Percentiles rank a stretch among this genome's conserved stretches.
Evolutionary conservation across 306 rosid genomes (phyloP).

Genomic region (Urtica urens): DNA sequence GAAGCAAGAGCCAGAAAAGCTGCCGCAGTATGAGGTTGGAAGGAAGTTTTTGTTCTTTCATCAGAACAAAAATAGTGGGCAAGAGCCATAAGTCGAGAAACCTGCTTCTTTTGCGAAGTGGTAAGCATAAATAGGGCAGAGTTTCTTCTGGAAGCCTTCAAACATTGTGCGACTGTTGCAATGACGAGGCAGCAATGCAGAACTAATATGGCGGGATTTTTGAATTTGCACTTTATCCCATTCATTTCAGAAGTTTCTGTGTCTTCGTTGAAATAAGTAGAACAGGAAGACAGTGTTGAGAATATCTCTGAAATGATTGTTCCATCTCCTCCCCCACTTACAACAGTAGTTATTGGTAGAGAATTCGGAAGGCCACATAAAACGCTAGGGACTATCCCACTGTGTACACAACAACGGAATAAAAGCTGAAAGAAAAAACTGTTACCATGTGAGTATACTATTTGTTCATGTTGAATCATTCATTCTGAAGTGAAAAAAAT

Average conservation of each 20-base stretch:
- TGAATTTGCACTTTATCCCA: slow-evolving; percentile 46
- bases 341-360: slow-evolving; percentile 80
- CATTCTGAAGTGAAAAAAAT: neutral
- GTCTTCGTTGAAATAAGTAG: slow-evolving; percentile 52
- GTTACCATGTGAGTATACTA: slow-evolving; percentile 7
- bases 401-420: slow-evolving; percentile 65
- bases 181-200: slow-evolving; percentile 67
- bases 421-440: slow-evolving; percentile 49
- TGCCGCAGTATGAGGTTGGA: slow-evolving; percentile 53
- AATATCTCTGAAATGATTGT: slow-evolving; percentile 79
- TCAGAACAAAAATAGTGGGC: slow-evolving; percentile 61
- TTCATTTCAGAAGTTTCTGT: slow-evolving; percentile 39
- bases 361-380: slow-evolving; percentile 85
- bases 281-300: slow-evolving; percentile 51
- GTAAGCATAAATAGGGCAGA: slow-evolving; percentile 85
- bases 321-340: slow-evolving; percentile 92
- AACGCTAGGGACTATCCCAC: slow-evolving; percentile 57
- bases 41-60: slow-evolving; percentile 38
- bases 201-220: slow-evolving; percentile 48
- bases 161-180: slow-evolving; percentile 74
- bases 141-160: slow-evolving; percentile 83
- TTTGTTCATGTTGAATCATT: neutral
- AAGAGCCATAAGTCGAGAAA: slow-evolving; percentile 64
- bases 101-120: slow-evolving; percentile 72
- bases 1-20: slow-evolving; percentile 88